Evolutionary conservation across 345 rosid species (phyloP).

Genomic region (Raphanus sativus): DNA sequence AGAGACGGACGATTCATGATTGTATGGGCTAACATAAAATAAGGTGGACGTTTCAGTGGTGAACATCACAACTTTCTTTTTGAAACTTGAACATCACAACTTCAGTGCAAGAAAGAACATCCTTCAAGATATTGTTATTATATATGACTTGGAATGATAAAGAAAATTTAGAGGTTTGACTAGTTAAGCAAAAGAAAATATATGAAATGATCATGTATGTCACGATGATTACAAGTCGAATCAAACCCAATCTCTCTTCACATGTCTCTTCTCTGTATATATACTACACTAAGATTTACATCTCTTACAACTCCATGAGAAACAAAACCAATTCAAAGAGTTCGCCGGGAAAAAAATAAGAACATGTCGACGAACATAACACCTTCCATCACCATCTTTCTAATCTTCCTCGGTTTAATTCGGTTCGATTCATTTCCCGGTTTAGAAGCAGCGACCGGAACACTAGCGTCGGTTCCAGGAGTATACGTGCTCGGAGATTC

Average conservation of each 20-base stretch:
- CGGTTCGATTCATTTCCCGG: slow-evolving; percentile 22
- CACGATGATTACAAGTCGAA: not conserved
- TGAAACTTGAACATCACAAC: not conserved
- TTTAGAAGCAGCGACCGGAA: slow-evolving; percentile 23
- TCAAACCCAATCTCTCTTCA: not conserved
- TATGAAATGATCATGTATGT: not conserved
- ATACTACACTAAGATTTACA: not conserved
- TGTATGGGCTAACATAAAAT: not conserved
- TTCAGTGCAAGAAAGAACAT: not conserved
- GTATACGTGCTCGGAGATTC: slow-evolving; percentile 60
- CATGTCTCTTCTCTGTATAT: not conserved
- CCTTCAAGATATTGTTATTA: not conserved
- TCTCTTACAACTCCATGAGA: slow-evolving; percentile 18
- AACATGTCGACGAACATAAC: slow-evolving; percentile 25
- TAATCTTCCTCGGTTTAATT: slow-evolving; percentile 21
- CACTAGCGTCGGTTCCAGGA: slow-evolving; percentile 41
- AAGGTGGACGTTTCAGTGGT: not conserved
- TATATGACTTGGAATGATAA: not conserved
- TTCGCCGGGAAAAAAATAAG: not conserved
- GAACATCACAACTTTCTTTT: not conserved
- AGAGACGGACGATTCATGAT: not conserved
- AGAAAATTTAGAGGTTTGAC: not conserved
- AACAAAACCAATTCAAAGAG: not conserved
- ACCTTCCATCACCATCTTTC: not conserved
- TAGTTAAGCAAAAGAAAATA: not conserved